Evolutionary conservation across 257 asterid genomes (phyloP).

Genomic region (Echium plantagineum): DNA sequence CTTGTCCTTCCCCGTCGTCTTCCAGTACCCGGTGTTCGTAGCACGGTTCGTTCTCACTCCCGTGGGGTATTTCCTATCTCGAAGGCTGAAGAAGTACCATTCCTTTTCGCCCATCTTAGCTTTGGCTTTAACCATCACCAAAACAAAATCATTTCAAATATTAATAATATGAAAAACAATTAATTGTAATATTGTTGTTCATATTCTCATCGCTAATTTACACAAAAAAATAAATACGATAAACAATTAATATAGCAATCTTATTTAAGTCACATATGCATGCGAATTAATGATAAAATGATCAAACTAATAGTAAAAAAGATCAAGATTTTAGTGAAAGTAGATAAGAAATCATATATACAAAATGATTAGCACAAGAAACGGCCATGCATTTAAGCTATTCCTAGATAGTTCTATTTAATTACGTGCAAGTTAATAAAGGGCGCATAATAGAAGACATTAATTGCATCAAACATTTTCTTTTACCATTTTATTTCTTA

Average conservation of each 20-base stretch:
- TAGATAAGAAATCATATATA: neutral
- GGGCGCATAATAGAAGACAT: neutral
- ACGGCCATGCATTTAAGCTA: neutral
- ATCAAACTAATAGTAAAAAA: too few species aligned
- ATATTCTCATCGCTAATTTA: too few species aligned
- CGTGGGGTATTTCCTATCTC: constrained; percentile 86
- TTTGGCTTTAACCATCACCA: constrained; percentile 32
- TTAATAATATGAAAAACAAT: too few species aligned
- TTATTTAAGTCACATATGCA: neutral
- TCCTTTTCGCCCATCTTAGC: constrained; percentile 95
- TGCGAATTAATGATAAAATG: neutral
- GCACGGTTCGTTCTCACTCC: constrained; percentile 92
- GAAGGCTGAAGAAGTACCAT: constrained; percentile 84
- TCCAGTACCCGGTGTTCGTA: constrained; percentile 83
- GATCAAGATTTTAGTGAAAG: neutral
- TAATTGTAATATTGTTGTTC: too few species aligned
- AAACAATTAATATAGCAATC: too few species aligned
- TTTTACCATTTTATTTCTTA: neutral
- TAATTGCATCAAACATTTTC: neutral
- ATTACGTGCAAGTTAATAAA: neutral
- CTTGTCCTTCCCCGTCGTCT: constrained; percentile 88
- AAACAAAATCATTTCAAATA: neutral
- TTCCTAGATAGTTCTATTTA: neutral
- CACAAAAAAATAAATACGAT: too few species aligned
- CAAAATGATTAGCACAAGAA: neutral